Conservation (phyloP, 305 asterid species). For the Fraxinus velutina region DNA sequence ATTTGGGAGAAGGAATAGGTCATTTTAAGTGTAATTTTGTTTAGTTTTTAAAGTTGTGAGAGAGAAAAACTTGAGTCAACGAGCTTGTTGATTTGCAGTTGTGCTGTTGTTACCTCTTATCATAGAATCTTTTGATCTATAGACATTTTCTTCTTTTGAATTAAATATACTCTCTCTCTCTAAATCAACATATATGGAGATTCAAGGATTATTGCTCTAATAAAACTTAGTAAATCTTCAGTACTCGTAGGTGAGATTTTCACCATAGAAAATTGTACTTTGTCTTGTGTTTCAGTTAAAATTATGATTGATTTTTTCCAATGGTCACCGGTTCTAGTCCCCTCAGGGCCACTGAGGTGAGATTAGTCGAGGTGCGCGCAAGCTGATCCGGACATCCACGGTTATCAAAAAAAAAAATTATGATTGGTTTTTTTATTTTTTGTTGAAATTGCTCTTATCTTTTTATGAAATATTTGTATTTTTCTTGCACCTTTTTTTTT, state of each 20-base stretch:
- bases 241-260: background rate
- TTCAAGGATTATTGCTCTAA: background rate
- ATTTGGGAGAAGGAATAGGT: background rate
- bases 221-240: background rate
- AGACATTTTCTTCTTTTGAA: background rate
- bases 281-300: background rate
- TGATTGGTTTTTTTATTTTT: background rate
- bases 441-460: background rate
- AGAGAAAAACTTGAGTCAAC: background rate
- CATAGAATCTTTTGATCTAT: background rate
- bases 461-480: background rate
- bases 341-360: too few species aligned
- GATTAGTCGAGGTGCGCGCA: too few species aligned
- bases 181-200: background rate
- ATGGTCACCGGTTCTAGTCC: too few species aligned
- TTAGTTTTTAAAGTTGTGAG: background rate
- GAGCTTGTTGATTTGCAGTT: background rate
- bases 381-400: too few species aligned
- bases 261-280: background rate
- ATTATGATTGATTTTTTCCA: background rate
- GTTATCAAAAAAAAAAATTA: background rate
- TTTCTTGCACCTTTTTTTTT: background rate
- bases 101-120: background rate
- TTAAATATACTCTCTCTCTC: background rate
- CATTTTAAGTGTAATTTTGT: background rate